These are phyloP conservation scores for Taphrina wiesneri DNA, from an alignment of 1,139 yeast genomes.

Conservation along the genomic window DNA sequence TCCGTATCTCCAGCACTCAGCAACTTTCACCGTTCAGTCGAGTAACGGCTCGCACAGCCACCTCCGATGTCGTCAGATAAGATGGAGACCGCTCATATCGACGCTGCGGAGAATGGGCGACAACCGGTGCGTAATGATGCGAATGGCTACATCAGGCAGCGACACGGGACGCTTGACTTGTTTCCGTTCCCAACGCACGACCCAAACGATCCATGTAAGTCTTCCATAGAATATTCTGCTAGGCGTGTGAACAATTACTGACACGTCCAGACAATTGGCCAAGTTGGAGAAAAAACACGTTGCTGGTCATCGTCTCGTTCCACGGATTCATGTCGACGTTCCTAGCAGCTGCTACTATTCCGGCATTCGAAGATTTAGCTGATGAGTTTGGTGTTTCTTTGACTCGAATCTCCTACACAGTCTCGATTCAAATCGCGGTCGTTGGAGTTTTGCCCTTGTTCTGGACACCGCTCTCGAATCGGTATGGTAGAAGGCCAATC, in stretches of 20 bases:
- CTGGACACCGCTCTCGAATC: slow-evolving; percentile 39
- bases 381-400: slow-evolving; percentile 37
- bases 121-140: not conserved
- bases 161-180: slow-evolving; percentile 41
- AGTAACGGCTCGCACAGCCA: too few species aligned
- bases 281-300: slow-evolving; percentile 35
- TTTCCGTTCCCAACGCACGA: slow-evolving; percentile 39
- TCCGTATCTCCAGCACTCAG: not conserved
- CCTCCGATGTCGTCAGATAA: not conserved
- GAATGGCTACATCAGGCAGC: slow-evolving; percentile 34
- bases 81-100: not conserved
- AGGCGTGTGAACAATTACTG: not conserved
- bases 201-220: slow-evolving; percentile 38
- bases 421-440: slow-evolving; percentile 39
- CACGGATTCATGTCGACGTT: slow-evolving; percentile 39
- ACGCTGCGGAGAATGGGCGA: not conserved
- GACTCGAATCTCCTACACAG: slow-evolving; percentile 37
- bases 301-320: slow-evolving; percentile 37
- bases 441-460: slow-evolving; percentile 39
- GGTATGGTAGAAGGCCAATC: slow-evolving; percentile 39
- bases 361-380: slow-evolving; percentile 39
- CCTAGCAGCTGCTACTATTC: slow-evolving; percentile 40
- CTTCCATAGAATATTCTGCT: too few species aligned
- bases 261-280: slow-evolving; percentile 37
- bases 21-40: not conserved